Base-by-base conservation (phyloP, 2,329 filamentous ascomycete species). In the Calonectria pteridis region DNA sequence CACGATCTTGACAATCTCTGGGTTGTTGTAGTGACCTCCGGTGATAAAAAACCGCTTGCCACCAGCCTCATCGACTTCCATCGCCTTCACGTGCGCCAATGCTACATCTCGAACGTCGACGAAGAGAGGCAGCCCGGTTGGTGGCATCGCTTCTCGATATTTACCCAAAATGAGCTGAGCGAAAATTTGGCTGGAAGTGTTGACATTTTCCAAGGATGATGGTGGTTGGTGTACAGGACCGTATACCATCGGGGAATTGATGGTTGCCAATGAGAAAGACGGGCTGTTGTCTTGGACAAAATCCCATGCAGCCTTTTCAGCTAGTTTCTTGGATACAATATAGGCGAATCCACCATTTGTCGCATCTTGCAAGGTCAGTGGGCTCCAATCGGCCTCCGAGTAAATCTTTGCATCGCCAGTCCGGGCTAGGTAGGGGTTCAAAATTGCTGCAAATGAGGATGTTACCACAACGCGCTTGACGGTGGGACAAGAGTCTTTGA, bases 381-480 rank as follows among this genome's bases (percentile, higher is more conserved):
- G 85, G 76, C 84, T 87, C 84, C 86, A 89, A 78, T 88, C 84
- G 1, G 77, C 76, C 74, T 88, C 87, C 3, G 81, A 82, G 79
- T 88, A 89, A 0, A 79, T 80, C 20, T 67, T 67, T 29, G 26
- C 6, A 20, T 4, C 20, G 26, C 50, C 51, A 73, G 86, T 80
- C 20, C 81, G 70, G 28, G 59, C 59, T 6, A 50, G 33, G 6
- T 50, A 58, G 4, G 26, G 58, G 75, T 89, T 83, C 20, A 85
- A 28, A 18, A 88, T 84, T 16, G 85, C 78, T 2, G 86, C 87
- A 70, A 88, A 87, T 4, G 86, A 88, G 40, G 85, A 87, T 10
- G 87, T 88, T 7, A 88, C 80, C 33, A 89, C 84, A 6, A 88
- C 82, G 23, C 84, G 82, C 75, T 82, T 84, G 28, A 88, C 85